Percentiles rank a stretch among this genome's conserved stretches.
These are phyloP conservation scores for Grosmannia huntii DNA, from an alignment of 2,329 filamentous ascomycete genomes.

Conservation along the genomic window DNA sequence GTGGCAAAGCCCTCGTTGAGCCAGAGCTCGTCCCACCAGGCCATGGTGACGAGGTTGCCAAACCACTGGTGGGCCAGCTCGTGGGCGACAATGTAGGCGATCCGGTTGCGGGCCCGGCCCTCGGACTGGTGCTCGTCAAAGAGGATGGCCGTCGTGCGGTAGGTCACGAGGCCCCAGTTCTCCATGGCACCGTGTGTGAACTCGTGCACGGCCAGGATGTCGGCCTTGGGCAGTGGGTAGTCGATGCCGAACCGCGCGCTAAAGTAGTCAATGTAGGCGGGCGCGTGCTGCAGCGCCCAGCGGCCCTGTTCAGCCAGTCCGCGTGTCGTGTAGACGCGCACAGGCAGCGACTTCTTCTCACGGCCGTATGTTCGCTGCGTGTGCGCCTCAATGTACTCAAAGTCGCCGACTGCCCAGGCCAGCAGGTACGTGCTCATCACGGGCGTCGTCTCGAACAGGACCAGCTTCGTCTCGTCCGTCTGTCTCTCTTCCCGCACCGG, in stretches of 20 bases:
- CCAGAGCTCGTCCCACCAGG: slow-evolving; percentile 97
- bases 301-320: slow-evolving; percentile 88
- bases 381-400: slow-evolving; percentile 88
- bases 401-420: slow-evolving; percentile 92
- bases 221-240: slow-evolving; percentile 85
- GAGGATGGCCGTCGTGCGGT: slow-evolving; percentile 88
- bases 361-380: slow-evolving; percentile 70
- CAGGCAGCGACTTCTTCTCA: slow-evolving; percentile 59
- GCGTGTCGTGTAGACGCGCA: slow-evolving; percentile 88
- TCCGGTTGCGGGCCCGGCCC: slow-evolving; percentile 77
- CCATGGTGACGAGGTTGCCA: slow-evolving; percentile 94
- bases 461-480: slow-evolving; percentile 38
- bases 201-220: slow-evolving; percentile 83
- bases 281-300: slow-evolving; percentile 81
- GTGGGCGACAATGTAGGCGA: slow-evolving; percentile 97
- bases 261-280: slow-evolving; percentile 91
- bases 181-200: slow-evolving; percentile 86
- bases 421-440: slow-evolving; percentile 87
- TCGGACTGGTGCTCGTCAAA: slow-evolving; percentile 91
- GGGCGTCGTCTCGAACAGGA: slow-evolving; percentile 73
- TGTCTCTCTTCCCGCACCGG: slow-evolving; percentile 60
- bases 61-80: slow-evolving; percentile 98
- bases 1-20: slow-evolving; percentile 97
- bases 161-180: slow-evolving; percentile 94
- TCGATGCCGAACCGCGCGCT: slow-evolving; percentile 90